Base-by-base conservation (phyloP, 176 grass and related monocot species). In the Eragrostis nindensis region DNA sequence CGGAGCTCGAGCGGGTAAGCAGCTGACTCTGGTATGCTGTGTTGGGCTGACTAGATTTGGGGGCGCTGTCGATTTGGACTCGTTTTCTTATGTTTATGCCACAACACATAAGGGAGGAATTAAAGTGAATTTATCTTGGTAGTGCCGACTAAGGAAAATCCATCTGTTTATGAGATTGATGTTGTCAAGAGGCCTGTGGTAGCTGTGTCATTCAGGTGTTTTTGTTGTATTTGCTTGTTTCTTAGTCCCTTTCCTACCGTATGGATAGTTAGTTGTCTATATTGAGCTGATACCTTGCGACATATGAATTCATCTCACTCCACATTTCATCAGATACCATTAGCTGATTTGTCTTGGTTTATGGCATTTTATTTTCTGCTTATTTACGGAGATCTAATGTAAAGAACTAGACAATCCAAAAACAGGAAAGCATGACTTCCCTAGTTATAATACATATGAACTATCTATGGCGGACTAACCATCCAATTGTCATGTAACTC, bases 1-100 rank as follows among this genome's bases (percentile, higher is more conserved):
- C 61, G 71, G 87, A 89, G 19, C 82, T 89, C 45, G 65, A 89
- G 21, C 36, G 21, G 17, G 82, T 85, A 85, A 70, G 87, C 46
- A 12, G 48, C 2, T 3, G 29, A 41, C 15, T 62, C 52, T 13
- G n/a, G 2, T 0, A 17, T 62, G n/a, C 8, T 6, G 32, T 38
- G 24, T 36, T 74, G 13, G 13, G 2, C 21, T 11, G 17, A 66
- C 70, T 65, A 16, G 6, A 19, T 41, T 73, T 83, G 36, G 62
- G 19, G 18, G 12, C 69, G 6, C 21, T 13, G 3, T 66, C 16
- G 62, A 9, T 8, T 25, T 59, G 9, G 8, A 27, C 40, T 50
- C 21, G 24, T 63, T 13, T 50, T 24, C 49, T 73, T 50, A 13
- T 8, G 80, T 50, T 26, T 9, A 27, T 53, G 76, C 50, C 5